These are phyloP conservation scores for Tylopilus felleus DNA, from an alignment of 768 basidiomycete species.

Conservation along the genomic window DNA sequence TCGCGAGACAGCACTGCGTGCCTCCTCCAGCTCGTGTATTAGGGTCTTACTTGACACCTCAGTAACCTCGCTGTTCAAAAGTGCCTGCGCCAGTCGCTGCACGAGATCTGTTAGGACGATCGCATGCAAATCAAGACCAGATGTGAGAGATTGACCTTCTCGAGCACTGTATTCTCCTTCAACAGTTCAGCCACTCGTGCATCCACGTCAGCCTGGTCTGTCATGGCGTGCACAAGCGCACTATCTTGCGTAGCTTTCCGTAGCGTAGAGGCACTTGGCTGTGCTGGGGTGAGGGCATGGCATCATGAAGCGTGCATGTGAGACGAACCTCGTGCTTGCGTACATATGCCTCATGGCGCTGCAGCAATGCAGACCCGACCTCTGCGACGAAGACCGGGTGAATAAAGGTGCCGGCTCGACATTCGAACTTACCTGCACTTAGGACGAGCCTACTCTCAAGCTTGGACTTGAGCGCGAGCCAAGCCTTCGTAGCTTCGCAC, in stretches of 20 bases:
- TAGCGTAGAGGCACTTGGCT: constrained; percentile 16
- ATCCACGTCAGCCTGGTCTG: constrained; percentile 27
- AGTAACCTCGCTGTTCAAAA: constrained; percentile 76
- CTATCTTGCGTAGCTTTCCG: constrained; percentile 14
- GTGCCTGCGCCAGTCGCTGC: constrained; percentile 73
- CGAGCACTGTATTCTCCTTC: constrained; percentile 58
- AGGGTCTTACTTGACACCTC: constrained; percentile 76
- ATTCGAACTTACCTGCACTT: constrained; percentile 69
- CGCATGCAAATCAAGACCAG: not conserved
- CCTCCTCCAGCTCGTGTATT: constrained; percentile 71
- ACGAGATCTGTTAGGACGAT: constrained; percentile 7
- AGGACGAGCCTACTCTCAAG: constrained; percentile 76
- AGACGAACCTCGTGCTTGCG: constrained; percentile 60
- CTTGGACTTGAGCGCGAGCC: constrained; percentile 62
- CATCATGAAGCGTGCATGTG: constrained; percentile 5
- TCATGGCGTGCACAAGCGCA: constrained; percentile 4
- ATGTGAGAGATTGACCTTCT: constrained; percentile 34
- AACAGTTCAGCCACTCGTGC: constrained; percentile 35
- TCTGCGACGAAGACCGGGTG: constrained; percentile 42
- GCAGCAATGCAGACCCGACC: constrained; percentile 85
- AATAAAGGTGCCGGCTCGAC: not conserved
- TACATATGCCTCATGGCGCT: constrained; percentile 84
- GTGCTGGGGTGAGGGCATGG: constrained; percentile 13
- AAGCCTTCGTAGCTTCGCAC: constrained; percentile 62
- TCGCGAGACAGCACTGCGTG: constrained; percentile 61